phyloP scores from a whole-genome alignment of 805 yeast species.

The Saccharomycopsis olivae region DNA sequence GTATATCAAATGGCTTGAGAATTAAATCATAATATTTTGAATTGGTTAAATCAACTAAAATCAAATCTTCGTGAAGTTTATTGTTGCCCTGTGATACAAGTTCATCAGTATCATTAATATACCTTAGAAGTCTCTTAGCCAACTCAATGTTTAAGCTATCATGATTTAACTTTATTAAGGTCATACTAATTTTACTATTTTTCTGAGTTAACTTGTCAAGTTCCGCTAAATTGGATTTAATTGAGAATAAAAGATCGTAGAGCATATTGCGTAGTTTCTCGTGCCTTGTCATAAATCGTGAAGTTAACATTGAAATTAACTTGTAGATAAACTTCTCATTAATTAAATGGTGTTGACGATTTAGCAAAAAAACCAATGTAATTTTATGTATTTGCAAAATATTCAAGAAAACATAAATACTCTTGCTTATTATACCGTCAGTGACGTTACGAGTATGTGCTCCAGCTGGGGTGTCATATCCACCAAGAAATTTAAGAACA shows the following conservation, averaged over 20 bases:
- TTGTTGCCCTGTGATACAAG: constrained; percentile 18
- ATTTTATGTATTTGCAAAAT: constrained; percentile 49
- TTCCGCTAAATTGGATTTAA: constrained; percentile 30
- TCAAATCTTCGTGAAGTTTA: constrained; percentile 19
- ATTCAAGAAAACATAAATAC: constrained; percentile 40
- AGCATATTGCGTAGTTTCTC: constrained; percentile 44
- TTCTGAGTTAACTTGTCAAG: constrained; percentile 17
- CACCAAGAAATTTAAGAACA: constrained; percentile 21
- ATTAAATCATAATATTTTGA: constrained; percentile 28
- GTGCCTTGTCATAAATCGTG: constrained; percentile 32
- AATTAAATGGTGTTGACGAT: constrained; percentile 29
- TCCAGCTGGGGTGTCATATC: no score
- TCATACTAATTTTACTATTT: not conserved
- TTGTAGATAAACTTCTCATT: constrained; percentile 38
- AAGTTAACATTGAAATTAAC: constrained; percentile 35
- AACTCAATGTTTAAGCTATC: constrained; percentile 12
- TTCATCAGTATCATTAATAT: constrained; percentile 5
- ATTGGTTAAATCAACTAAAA: constrained; percentile 22
- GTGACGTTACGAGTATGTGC: no score
- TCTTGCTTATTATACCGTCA: no score
- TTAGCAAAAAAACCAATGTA: constrained; percentile 36
- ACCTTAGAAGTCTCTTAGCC: constrained; percentile 6
- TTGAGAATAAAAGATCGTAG: constrained; percentile 47
- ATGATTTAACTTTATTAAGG: constrained; percentile 15
- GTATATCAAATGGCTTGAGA: constrained; percentile 42